A percentile compares a stretch with the other conserved stretches of the same genome.
Evolutionary conservation across 768 basidiomycete genomes (phyloP).

Genomic region (Psilocybe cyanescens): DNA sequence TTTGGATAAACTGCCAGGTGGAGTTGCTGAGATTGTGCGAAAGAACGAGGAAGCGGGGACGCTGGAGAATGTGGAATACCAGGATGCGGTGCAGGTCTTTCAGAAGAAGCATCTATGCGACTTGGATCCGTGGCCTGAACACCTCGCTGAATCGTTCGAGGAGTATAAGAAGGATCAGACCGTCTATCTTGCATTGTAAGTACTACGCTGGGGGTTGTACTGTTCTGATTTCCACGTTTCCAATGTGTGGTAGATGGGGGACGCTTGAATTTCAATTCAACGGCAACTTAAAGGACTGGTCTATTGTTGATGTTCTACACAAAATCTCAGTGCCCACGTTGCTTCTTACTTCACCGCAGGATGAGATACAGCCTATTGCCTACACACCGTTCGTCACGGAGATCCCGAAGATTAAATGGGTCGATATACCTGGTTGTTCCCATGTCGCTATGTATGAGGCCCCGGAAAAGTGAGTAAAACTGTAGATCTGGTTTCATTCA

Average conservation of each 20-base stretch:
- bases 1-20: not conserved
- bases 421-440: not conserved
- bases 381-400: constrained; percentile 2
- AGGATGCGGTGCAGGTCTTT: constrained; percentile 29
- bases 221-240: too few relatives aligned
- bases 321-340: constrained; percentile 3
- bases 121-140: constrained; percentile 35
- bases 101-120: constrained; percentile 37
- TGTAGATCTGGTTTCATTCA: too few relatives aligned
- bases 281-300: constrained; percentile 7
- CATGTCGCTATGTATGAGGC: constrained; percentile 3
- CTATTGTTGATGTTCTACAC: constrained; percentile 1
- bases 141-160: constrained; percentile 30
- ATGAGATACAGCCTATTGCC: constrained; percentile 7
- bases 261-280: not conserved
- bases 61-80: constrained; percentile 30
- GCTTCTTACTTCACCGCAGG: constrained; percentile 2
- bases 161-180: constrained; percentile 31
- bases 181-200: constrained; percentile 35
- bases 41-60: not conserved
- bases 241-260: not conserved
- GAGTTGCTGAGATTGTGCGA: not conserved
- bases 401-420: constrained; percentile 6
- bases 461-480: not conserved
- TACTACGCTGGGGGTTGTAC: too few relatives aligned